Base-by-base conservation (phyloP, 495 filamentous ascomycete genomes). In the Parmelia sp. region DNA sequence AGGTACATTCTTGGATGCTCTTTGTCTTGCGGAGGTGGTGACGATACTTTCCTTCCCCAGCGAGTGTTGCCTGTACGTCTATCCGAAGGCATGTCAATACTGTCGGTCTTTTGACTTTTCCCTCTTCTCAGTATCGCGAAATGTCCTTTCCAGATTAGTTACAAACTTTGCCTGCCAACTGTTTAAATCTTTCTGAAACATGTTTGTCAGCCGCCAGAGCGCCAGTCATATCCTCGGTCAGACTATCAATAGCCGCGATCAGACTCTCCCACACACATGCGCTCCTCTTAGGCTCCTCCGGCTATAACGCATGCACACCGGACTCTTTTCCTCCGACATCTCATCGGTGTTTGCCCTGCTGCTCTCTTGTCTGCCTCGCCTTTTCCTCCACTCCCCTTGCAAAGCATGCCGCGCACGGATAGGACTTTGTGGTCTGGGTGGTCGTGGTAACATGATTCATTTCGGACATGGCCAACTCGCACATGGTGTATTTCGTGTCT, bases 291-390 rank as follows among this genome's bases (percentile, higher is more conserved):
- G 51, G 6, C 51, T 11, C 21, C 51, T 10, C 29, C 51, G 51
- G 29, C 51, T 55, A 23, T 55, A 33, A 3, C 33, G 17, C 51
- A 23, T 2, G 51, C 51, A 55, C 15, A 15, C 31, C 19, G 8
- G 39, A 27, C 37, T 19, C 36, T 33, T 19, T 31, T n/a, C 36
- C 42, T 60, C 51, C 21, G 33, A 58, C 17, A 27, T 14, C 4
- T 25, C 40, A 49, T 61, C 47, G 33, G 42, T 40, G 45, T 49
- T 62, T 70, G 4, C 68, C 60, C 36, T 70, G 35, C 40, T 63
- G 68, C 35, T 63, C 67, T 36, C 73, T 72, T 39, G 63, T 60
- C 65, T 66, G 70, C 63, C 72, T 73, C 21, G 72, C 71, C 33
- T 74, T 73, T 10, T 58, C 58, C 19, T 63, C 66, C 21, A 65